phyloP scores from a whole-genome alignment of 495 filamentous ascomycete species.

The Bombardia bombarda region DNA sequence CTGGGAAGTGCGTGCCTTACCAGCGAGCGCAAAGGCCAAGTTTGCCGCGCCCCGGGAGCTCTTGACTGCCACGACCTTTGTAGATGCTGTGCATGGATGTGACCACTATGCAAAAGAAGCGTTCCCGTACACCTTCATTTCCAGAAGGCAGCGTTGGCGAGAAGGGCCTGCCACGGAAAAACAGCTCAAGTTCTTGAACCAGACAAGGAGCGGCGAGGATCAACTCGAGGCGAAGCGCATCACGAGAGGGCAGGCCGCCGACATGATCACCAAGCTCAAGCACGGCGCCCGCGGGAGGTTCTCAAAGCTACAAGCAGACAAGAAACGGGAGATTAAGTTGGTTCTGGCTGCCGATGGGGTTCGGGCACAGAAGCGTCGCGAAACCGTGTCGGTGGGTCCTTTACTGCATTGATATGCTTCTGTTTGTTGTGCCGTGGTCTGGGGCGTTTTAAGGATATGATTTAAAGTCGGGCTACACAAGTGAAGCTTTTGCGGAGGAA shows the following conservation, averaged over 20 bases:
- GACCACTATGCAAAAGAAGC: constrained; percentile 67
- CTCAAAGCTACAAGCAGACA: constrained; percentile 40
- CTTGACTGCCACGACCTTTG: constrained; percentile 49
- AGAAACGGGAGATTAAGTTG: constrained; percentile 36
- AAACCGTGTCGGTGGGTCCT: constrained; percentile 62
- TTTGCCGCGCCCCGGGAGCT: constrained; percentile 61
- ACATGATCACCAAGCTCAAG: constrained; percentile 90
- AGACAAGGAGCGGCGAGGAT: constrained; percentile 46
- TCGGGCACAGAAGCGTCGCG: constrained; percentile 33
- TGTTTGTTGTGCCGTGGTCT: too few relatives aligned
- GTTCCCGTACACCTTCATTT: constrained; percentile 54
- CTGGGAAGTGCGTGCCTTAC: constrained; percentile 31
- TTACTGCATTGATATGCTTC: constrained; percentile 6
- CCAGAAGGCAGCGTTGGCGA: constrained; percentile 58
- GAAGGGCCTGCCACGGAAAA: constrained; percentile 51
- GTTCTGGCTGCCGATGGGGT: constrained; percentile 33
- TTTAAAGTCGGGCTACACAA: too few relatives aligned
- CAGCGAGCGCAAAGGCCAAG: constrained; percentile 36
- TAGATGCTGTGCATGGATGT: constrained; percentile 68
- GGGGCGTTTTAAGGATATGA: too few relatives aligned
- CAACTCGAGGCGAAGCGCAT: constrained; percentile 46
- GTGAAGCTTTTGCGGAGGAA: too few relatives aligned
- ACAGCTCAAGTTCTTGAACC: constrained; percentile 70
- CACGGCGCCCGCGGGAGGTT: constrained; percentile 72
- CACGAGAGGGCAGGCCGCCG: constrained; percentile 74